Percentiles rank a stretch among this genome's conserved stretches.
Conservation (phyloP, 2,329 filamentous ascomycete genomes). For the Thelonectria rubi region DNA sequence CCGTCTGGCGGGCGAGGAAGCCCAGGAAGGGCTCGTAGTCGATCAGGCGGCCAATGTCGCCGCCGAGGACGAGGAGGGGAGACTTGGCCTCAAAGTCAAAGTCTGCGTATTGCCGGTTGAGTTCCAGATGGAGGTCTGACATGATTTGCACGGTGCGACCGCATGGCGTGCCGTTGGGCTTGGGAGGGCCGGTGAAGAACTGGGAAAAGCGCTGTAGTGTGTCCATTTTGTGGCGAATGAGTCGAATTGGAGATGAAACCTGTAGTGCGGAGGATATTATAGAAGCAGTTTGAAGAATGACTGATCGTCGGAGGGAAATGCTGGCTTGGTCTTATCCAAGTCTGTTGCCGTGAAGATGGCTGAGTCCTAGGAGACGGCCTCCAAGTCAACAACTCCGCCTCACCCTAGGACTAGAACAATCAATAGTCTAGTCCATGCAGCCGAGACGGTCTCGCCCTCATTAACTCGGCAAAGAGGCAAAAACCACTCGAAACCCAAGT, state of each 20-base stretch:
- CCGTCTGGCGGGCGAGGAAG: conserved; percentile 55
- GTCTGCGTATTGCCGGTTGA: conserved; percentile 53
- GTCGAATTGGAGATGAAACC: too few species aligned
- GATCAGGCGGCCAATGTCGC: conserved; percentile 60
- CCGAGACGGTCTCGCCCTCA: background rate
- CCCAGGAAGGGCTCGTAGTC: conserved; percentile 55
- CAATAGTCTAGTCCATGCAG: background rate
- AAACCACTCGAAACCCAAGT: background rate
- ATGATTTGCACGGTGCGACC: conserved; percentile 47
- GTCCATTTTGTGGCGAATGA: conserved; percentile 24
- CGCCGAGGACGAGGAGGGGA: conserved; percentile 56
- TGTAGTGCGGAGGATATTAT: background rate
- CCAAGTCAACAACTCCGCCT: background rate
- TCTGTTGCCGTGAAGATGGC: background rate
- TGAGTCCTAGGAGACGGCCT: background rate
- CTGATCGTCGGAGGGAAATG: background rate
- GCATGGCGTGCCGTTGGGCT: conserved; percentile 29
- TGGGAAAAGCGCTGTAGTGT: conserved; percentile 31
- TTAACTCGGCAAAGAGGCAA: background rate
- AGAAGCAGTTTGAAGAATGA: background rate
- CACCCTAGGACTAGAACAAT: background rate
- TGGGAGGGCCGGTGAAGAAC: conserved; percentile 30
- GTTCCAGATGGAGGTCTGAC: conserved; percentile 62
- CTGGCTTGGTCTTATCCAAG: background rate
- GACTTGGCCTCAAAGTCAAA: conserved; percentile 53